phyloP scores from a whole-genome alignment of 2,329 filamentous ascomycete species.

The Calonectria pseudoreteaudii region DNA sequence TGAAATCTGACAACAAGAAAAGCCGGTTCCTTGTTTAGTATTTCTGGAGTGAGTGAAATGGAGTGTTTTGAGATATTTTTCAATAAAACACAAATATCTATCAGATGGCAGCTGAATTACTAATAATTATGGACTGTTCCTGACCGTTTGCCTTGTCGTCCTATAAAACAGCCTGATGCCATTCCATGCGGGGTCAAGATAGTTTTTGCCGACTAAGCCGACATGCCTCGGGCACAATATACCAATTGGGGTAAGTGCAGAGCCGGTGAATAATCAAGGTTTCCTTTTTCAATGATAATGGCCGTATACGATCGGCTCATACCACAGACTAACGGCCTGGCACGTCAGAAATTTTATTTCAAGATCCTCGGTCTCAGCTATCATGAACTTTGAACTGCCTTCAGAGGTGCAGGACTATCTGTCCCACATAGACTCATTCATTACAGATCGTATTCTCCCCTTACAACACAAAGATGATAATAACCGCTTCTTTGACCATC shows the following conservation, averaged over 20 bases:
- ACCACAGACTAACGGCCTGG: background rate
- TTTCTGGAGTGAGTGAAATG: background rate
- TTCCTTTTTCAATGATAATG: background rate
- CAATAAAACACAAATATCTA: background rate
- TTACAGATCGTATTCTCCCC: constrained; percentile 14
- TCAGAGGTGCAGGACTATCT: constrained; percentile 22
- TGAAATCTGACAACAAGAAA: background rate
- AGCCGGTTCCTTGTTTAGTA: background rate
- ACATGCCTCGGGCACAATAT: background rate
- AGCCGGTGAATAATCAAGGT: background rate
- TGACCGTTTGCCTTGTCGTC: background rate
- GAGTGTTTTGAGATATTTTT: background rate
- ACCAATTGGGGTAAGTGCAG: background rate
- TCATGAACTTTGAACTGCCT: constrained; percentile 29
- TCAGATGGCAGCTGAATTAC: background rate
- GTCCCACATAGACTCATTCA: constrained; percentile 24
- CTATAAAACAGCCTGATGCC: background rate
- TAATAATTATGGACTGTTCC: background rate
- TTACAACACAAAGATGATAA: constrained; percentile 29
- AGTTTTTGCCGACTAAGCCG: background rate
- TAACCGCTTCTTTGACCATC: constrained; percentile 30
- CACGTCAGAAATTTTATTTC: background rate
- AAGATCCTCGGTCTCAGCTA: background rate
- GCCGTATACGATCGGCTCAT: background rate
- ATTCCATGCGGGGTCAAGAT: background rate